Percentiles rank a stretch among this genome's conserved stretches.
Evolutionary conservation across 257 asterid species (phyloP).

Genomic region (Nicotiana sylvestris): DNA sequence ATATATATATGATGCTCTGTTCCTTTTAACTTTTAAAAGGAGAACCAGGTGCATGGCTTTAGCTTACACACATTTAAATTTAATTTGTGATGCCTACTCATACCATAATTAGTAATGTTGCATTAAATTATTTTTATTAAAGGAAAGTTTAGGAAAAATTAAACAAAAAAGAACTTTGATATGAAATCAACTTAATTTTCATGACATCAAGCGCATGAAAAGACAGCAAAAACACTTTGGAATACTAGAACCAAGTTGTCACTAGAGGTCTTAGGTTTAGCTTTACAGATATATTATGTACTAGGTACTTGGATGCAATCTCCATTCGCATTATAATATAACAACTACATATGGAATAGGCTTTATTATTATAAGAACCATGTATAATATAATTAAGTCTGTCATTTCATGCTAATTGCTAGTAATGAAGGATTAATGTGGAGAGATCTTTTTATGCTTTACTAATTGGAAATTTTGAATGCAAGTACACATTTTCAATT

Average conservation of each 20-base stretch:
- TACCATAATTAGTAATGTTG: slow-evolving; percentile 40
- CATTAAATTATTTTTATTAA: slow-evolving; percentile 3
- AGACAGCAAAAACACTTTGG: background rate
- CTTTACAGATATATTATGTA: slow-evolving; percentile 34
- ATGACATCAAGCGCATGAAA: slow-evolving; percentile 38
- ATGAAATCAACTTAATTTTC: background rate
- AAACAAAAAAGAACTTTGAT: background rate
- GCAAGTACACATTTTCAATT: too few species aligned
- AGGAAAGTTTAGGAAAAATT: background rate
- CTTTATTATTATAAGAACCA: too few species aligned
- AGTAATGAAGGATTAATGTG: too few species aligned
- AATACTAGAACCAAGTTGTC: slow-evolving; percentile 20
- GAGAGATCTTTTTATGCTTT: too few species aligned
- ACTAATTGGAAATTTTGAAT: too few species aligned
- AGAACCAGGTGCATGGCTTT: background rate
- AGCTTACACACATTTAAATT: background rate
- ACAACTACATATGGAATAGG: too few species aligned
- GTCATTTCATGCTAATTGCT: too few species aligned
- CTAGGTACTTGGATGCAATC: slow-evolving; percentile 13
- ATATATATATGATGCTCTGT: background rate
- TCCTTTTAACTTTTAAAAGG: background rate
- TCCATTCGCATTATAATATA: background rate
- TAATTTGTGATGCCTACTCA: slow-evolving; percentile 10
- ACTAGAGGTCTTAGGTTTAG: slow-evolving; percentile 29
- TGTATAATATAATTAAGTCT: too few species aligned